Conservation (phyloP, 2,329 filamentous ascomycete species). For the Talaromyces sp. region DNA sequence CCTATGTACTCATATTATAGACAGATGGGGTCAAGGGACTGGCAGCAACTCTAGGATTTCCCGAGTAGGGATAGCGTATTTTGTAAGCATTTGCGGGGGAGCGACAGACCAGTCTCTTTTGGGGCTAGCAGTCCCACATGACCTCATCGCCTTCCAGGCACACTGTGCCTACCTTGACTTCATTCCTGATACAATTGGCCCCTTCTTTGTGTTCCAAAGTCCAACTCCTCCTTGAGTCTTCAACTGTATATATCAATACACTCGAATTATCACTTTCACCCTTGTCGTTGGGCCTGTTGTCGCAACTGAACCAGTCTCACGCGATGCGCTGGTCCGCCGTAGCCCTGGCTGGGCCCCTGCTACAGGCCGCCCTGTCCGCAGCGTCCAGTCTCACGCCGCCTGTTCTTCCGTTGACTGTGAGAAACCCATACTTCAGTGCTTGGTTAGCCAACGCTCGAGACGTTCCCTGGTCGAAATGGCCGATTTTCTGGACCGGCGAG, state of each 20-base stretch:
- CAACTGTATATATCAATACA: not conserved
- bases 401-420: conserved; percentile 69
- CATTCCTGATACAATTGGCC: not conserved
- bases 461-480: conserved; percentile 78
- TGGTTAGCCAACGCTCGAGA: conserved; percentile 71
- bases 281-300: not conserved
- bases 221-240: not conserved
- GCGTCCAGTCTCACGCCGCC: conserved; percentile 59
- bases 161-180: not conserved
- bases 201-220: not conserved
- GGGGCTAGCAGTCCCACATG: conserved; percentile 2
- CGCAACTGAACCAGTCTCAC: conserved; percentile 8
- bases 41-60: not conserved
- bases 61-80: not conserved
- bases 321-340: conserved; percentile 33
- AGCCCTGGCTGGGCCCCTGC: conserved; percentile 31
- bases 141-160: conserved; percentile 16
- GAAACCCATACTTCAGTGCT: conserved; percentile 73
- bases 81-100: not conserved
- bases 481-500: conserved; percentile 76
- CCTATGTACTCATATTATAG: too few relatives aligned
- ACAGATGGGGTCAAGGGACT: not conserved
- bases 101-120: not conserved
- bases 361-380: conserved; percentile 43
- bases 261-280: not conserved